Base-by-base conservation (phyloP, 495 filamentous ascomycete species). In the Pyrenula aspistea region DNA sequence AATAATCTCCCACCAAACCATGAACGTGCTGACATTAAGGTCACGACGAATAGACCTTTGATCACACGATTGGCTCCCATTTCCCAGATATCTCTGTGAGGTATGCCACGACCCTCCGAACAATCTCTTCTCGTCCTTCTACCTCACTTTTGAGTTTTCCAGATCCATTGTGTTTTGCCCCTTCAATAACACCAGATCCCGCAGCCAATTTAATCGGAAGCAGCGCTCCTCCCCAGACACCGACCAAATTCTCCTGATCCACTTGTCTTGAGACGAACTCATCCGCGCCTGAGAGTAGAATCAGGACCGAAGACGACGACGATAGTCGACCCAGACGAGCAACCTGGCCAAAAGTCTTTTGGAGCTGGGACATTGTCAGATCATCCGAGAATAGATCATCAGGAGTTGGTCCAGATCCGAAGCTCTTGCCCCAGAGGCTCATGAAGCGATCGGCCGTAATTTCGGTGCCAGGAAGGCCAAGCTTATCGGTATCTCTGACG, bases 331-430 rank as follows among this genome's bases (percentile, higher is more conserved):
- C 80, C 31, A 73, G 61, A 54, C 76, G 59, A 23, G 74, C 74
- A 48, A 87, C 69, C 55, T 53, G 65, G 1, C 88, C 88, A 78
- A 93, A 96, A 23, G 78, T 87, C 49, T 70, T 62, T 50, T 58
- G 54, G 49, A 91, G 67, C 55, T 76, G 67, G 53, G 79, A 68
- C 52, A 88, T 83, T 0, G 67, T 65, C 51, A 95, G 70, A 66
- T 92, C 88, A 4, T 86, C 86, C 57, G 85, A 88, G 71, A 96
- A 98, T 60, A 87, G 86, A 67, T 97, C 93, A 69, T 98, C 92
- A 52, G 85, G 84, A 12, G 88, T 85, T 2, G 73, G 76, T 24
- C 67, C 58, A 68, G 82, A 62, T 24, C 78, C 69, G 51, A 70
- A 73, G 23, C 77, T 76, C 0, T 76, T 74, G 47, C 77, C 83